These are phyloP conservation scores for Fomes fomentarius DNA, from an alignment of 1,284 basidiomycete species.

Conservation along the genomic window DNA sequence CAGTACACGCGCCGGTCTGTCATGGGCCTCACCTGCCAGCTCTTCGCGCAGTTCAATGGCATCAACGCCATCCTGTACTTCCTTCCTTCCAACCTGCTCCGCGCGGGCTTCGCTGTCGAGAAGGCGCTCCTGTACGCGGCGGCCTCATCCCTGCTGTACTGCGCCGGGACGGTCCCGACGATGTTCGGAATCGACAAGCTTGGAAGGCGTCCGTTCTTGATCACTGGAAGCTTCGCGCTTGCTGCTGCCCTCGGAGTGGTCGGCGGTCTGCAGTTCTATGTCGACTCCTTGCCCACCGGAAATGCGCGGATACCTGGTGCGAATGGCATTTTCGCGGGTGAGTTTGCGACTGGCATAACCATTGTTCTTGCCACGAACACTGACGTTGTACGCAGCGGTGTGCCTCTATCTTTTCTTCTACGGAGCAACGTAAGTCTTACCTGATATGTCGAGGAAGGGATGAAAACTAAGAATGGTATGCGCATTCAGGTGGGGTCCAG, in stretches of 20 bases:
- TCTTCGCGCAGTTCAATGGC: constrained; percentile 60
- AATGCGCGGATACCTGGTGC: constrained; percentile 39
- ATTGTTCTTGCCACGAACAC: background rate
- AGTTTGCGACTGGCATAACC: constrained; percentile 36
- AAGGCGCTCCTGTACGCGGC: constrained; percentile 53
- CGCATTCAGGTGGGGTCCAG: constrained; percentile 70
- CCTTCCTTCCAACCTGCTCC: constrained; percentile 52
- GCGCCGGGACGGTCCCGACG: constrained; percentile 57
- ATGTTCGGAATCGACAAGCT: constrained; percentile 59
- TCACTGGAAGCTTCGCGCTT: constrained; percentile 49
- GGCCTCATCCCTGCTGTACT: constrained; percentile 60
- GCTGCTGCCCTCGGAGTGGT: constrained; percentile 44
- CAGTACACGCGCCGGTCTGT: constrained; percentile 48
- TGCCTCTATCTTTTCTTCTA: constrained; percentile 39
- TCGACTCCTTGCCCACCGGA: constrained; percentile 43
- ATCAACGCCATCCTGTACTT: constrained; percentile 63
- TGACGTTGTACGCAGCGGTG: constrained; percentile 10
- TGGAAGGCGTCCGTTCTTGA: constrained; percentile 54
- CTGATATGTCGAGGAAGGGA: too few relatives aligned
- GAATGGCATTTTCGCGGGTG: constrained; percentile 48
- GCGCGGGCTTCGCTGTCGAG: constrained; percentile 49
- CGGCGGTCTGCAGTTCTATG: constrained; percentile 47
- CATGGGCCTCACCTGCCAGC: constrained; percentile 54
- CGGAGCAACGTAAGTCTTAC: constrained; percentile 44
- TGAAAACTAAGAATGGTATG: too few relatives aligned